Base-by-base conservation (phyloP, 2,329 filamentous ascomycete species). In the Pseudopyrenochaeta lycopersici region DNA sequence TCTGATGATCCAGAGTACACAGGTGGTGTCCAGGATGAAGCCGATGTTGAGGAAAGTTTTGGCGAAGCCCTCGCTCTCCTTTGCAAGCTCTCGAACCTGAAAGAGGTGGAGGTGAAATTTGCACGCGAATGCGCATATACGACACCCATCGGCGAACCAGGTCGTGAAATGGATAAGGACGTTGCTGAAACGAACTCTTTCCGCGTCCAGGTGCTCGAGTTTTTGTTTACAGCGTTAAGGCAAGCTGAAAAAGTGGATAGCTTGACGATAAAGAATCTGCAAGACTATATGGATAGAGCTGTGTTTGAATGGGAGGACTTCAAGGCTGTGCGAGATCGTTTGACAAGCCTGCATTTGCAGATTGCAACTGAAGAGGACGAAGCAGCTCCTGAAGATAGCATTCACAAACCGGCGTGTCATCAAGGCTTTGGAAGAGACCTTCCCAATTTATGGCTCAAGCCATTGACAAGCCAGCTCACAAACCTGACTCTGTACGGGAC, bases 401-500 rank as follows among this genome's bases (percentile, higher is more conserved):
- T 67, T 6, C 23, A 60, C 0, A 44, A 44, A 20, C 17, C 32
- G 3, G 43, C 30, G 5, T 47, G 45, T 3, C 66, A 68, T 17
- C 11, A 52, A 4, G 54, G 63, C 21, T 73, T 72, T 51, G 54
- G 51, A 12, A 7, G 40, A 0, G 51, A 64, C 15, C 52, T 73
- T 1, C 42, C 43, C 1, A 23, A 45, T 4, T 36, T 51, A 9
- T 73, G 68, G 67, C 53, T 75, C 2, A 27, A 44, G 5, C 70
- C 67, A 0, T 15, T 64, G 12, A 45, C 56, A 33, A 3, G 42
- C 1, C 52, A 67, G 11, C 64, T 70, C 32, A 71, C 62, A 1
- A 72, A 77, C n/a, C 65, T 82, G 4, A 78, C 76, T 0, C 54
- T 82, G 0, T 80, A 71, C 53, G 68, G 64, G 3, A 44, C 46